A percentile compares a stretch with the other conserved stretches of the same genome.
These are phyloP conservation scores for Argentina anserina DNA, from an alignment of 306 rosid species.

Conservation along the genomic window DNA sequence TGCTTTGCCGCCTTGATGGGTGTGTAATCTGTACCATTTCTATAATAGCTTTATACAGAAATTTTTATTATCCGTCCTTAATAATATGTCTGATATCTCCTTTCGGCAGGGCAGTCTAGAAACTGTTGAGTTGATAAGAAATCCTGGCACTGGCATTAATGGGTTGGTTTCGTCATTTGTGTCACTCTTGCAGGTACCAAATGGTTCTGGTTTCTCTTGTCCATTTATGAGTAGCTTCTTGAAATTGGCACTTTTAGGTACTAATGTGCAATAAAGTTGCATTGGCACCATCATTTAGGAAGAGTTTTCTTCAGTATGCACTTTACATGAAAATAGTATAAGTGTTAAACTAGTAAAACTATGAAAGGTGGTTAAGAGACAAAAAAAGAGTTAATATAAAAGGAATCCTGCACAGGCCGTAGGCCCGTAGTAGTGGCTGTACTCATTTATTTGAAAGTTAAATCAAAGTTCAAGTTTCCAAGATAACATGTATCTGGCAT, in stretches of 20 bases:
- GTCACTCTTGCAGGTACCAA: constrained; percentile 68
- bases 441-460: background rate
- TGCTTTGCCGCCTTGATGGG: constrained; percentile 82
- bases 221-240: constrained; percentile 7
- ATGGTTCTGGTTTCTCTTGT: background rate
- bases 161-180: constrained; percentile 84
- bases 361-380: background rate
- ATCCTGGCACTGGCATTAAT: constrained; percentile 57
- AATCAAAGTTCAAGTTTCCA: background rate
- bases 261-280: background rate
- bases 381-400: background rate
- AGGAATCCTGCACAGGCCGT: background rate
- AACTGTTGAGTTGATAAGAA: constrained; percentile 46
- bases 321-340: background rate
- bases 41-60: background rate
- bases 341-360: background rate
- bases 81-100: constrained; percentile 32
- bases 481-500: background rate
- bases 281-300: background rate
- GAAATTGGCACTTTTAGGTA: background rate
- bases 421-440: background rate
- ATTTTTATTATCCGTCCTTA: constrained; percentile 15
- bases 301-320: constrained; percentile 3
- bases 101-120: constrained; percentile 92
- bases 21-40: constrained; percentile 40